Evolutionary conservation across 805 yeast genomes (phyloP), one percentile per base, ranked within the genome.

Genomic region (Cyberlindnera americana): DNA sequence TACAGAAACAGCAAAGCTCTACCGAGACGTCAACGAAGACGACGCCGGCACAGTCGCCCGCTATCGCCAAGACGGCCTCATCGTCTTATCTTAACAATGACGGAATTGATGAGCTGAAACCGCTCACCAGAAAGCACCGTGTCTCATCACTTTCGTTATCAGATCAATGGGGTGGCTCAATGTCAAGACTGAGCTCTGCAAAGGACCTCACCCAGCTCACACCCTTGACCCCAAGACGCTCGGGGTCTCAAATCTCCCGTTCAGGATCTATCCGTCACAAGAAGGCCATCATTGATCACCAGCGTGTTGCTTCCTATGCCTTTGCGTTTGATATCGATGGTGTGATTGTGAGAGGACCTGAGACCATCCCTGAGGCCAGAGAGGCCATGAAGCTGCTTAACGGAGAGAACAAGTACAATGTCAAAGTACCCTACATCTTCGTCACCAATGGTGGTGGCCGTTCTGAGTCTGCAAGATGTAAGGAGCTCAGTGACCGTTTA

Each of bases 261-360:
- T 25, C 32, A 15, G 48, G 57, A 3, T 59, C 64, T 2, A 29
- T 52, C 7, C 54, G 67, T 73, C 44, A 70, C 64, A 61, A 70
- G 65, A 75, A 70, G 52, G 47, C 61, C 4, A 72, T 77, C 14
- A 71, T 83, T 48, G 85, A 81, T 55, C 91, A 83, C 58, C 75
- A 67, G 29, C 69, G 91, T 57, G 80, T 83, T 29, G 89, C 90
- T 1, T 78, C 85, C 3, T 83, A 83, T 56, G 95, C 95, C 3
- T 88, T 88, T 67, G 93, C 95, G 29, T 88, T 89, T 60, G 96
- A 89, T 64, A 88, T 88, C 40, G 96, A 88, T 59, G 96, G 96
- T 31, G 96, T 88, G 33, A 77, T 88, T 33, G 79, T 88, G 47
- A 73, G 85, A 44, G 95, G 96, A 13, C 90, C 93, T 2, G 77